Base-by-base conservation (phyloP, 371 early-diverging fungal genomes). In the Blakeslea trispora region DNA sequence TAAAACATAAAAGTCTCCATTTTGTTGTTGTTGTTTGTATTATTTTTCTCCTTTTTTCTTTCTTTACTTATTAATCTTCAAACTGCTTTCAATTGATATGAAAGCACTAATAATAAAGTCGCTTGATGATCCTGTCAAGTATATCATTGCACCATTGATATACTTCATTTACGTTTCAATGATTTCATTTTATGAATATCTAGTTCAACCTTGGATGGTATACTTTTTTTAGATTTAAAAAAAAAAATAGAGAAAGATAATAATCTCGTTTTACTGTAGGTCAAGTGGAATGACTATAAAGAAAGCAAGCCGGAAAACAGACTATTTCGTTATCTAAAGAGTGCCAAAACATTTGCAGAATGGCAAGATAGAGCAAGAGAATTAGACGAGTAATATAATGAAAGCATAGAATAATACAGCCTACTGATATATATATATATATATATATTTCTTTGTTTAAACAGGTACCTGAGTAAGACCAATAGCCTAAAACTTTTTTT, bases 381-480 rank as follows among this genome's bases (percentile, higher is more conserved):
- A 18, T 68, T 89, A 11, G 89, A 89, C 55, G 63, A 49, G 84
- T 81, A 68, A 61, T 59, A n/a, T n/a, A n/a, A n/a, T n/a, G n/a
- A n/a, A n/a, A n/a, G n/a, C n/a, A n/a, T n/a, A n/a, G n/a, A n/a
- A n/a, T n/a, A n/a, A n/a, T n/a, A n/a, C n/a, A n/a, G n/a, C n/a
- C n/a, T 50, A 19, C 31, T 10, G 17, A 18, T 19, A 41, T 41
- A 8, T 18, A 35, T 43, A 15, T 53, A 28, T 10, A 42, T 13
- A 11, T n/a, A 43, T 5, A 5, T 17, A 31, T n/a, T 18, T 0
- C 5, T 14, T 40, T 3, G 28, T 47, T 40, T 4, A 19, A 8
- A 34, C 34, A 64, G 50, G 59, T 55, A 55, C 11, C 22, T 45
- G 15, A 63, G 64, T 57, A 53, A 45, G 45, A 8, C 13, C n/a